Evolutionary conservation across 139 green algal species (phyloP).

Genomic region (Diplosphaera chodatii): DNA sequence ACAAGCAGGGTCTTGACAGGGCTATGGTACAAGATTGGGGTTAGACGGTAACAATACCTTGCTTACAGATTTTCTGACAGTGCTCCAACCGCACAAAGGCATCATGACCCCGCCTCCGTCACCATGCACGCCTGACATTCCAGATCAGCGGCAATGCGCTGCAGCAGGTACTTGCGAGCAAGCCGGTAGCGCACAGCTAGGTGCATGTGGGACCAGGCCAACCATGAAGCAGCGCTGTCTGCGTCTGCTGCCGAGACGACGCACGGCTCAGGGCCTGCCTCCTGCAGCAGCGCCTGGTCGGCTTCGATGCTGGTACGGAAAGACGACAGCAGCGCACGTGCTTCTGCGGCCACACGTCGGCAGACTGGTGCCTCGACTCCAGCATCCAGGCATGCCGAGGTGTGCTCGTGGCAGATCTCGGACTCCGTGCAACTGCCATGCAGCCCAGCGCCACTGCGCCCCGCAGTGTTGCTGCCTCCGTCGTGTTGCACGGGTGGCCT

Average conservation of each 20-base stretch:
- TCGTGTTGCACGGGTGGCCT: too few relatives aligned
- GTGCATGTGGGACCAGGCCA: neutral
- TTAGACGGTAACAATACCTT: too few relatives aligned
- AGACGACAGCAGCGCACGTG: neutral
- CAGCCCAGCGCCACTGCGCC: too few relatives aligned
- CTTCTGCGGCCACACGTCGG: neutral
- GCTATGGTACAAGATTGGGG: too few relatives aligned
- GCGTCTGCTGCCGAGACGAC: too few relatives aligned
- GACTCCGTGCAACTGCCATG: too few relatives aligned
- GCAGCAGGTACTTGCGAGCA: neutral
- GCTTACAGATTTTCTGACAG: too few relatives aligned
- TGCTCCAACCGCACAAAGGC: too few relatives aligned
- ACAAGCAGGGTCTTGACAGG: too few relatives aligned
- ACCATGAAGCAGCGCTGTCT: neutral
- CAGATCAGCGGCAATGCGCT: neutral
- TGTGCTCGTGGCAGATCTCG: too few relatives aligned
- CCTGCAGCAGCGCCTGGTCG: neutral
- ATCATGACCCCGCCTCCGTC: too few relatives aligned
- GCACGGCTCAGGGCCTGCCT: neutral
- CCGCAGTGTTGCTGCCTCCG: too few relatives aligned
- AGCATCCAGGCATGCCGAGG: neutral
- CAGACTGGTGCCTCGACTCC: neutral
- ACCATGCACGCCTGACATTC: neutral
- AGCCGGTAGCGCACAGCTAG: neutral
- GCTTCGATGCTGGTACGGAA: neutral